Base-by-base conservation (phyloP, 139 green algal genomes). In the Limnomonas spitsbergensis region DNA sequence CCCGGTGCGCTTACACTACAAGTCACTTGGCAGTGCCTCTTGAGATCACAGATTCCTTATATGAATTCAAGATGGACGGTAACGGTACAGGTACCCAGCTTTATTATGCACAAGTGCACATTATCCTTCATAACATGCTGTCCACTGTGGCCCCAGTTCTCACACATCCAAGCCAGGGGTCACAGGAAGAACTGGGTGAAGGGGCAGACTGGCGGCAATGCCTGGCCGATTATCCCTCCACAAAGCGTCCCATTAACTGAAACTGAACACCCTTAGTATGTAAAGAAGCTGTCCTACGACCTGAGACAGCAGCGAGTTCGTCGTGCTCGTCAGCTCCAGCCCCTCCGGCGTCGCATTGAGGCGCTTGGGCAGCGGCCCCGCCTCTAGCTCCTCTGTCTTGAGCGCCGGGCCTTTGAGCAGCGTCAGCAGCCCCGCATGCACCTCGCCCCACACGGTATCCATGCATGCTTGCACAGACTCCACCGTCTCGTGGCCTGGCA, bases 381-480 rank as follows among this genome's bases (percentile, higher is more conserved):
- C 70, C 35, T 77, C 40, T 6, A 77, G 40, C 70, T 77, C 70
- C 27, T 77, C 70, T 9, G 4, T 77, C 39, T 61, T 20, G 7
- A 67, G 39, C 4, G 38, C 29, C 4, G 70, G 70, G 40, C 70
- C 70, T 37, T 77, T 61, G 6, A 90, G 77, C 35, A 87, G 75
- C 20, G 83, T 77, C 67, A 89, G 76, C 71, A 90, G 53, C 53
- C 70, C 78, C 6, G 75, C 47, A 53, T 90, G 88, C 52, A 90
- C 76, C 84, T 88, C 84, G 24, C 84, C 85, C n/a, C 75, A 87
- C 7, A 88, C 73, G 20, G 40, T 82, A 36, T 78, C 71, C 9
- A 78, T 72, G 80, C 69, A 86, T 38, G 78, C 85, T 53, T 83
- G 54, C 1, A 88, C 80, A 4, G 37, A 69, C 54, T 90, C 83